Evolutionary conservation across 2,329 filamentous ascomycete species (phyloP).

Genomic region (Cadophora sp.): DNA sequence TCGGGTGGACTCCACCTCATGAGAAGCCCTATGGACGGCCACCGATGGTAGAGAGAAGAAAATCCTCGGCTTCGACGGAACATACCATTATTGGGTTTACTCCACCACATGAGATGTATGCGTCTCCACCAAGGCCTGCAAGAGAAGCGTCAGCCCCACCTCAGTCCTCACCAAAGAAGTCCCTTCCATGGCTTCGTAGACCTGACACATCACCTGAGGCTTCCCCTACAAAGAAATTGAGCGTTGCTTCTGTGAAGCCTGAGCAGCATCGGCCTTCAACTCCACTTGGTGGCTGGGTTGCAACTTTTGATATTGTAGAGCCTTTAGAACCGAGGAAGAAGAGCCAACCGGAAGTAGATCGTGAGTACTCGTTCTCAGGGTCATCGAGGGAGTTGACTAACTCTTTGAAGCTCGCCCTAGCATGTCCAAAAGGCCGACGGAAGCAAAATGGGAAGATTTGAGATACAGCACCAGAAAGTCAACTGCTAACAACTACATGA

Average conservation of each 20-base stretch:
- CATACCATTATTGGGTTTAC: conserved; percentile 38
- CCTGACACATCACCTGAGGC: conserved; percentile 24
- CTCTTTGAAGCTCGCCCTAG: background rate
- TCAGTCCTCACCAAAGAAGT: conserved; percentile 27
- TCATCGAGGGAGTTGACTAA: background rate
- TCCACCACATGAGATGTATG: conserved; percentile 32
- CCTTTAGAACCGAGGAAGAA: background rate
- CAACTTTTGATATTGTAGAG: conserved; percentile 13
- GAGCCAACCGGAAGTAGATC: background rate
- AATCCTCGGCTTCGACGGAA: conserved; percentile 20
- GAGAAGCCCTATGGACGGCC: conserved; percentile 29
- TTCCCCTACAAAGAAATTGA: conserved; percentile 20
- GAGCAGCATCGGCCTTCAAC: conserved; percentile 20
- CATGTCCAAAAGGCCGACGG: background rate
- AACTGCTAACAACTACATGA: conserved; percentile 14
- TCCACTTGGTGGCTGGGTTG: conserved; percentile 26
- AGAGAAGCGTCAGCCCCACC: conserved; percentile 15
- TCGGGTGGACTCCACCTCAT: conserved; percentile 33
- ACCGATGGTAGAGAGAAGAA: conserved; percentile 1
- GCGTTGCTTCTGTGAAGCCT: background rate
- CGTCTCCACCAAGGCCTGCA: background rate
- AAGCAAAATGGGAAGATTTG: background rate
- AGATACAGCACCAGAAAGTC: conserved; percentile 6
- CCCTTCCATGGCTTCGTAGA: conserved; percentile 42
- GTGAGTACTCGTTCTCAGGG: conserved; percentile 5